Base-by-base conservation (phyloP, 495 filamentous ascomycete genomes). In the Staphylotrichum tortipilum region DNA sequence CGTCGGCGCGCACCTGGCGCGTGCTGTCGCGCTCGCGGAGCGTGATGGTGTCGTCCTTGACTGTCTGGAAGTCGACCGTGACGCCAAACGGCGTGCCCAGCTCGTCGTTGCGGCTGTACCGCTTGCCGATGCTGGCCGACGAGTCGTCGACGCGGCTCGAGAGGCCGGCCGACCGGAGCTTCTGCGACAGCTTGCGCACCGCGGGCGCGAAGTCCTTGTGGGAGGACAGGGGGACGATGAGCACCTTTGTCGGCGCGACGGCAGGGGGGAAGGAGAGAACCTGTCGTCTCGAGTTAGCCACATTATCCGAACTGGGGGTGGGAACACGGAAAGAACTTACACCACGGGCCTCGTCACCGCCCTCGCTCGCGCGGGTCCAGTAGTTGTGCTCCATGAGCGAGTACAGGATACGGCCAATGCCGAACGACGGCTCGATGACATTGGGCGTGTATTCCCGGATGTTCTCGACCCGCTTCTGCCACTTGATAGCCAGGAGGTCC, bases 371-470 rank as follows among this genome's bases (percentile, higher is more conserved):
- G 36, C 85, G 75, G 33, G 76, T 79, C 86, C 85, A 91, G 74
- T 85, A 89, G 55, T 74, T 75, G 64, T 91, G 86, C 69, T 91
- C 86, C 45, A 88, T 79, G 57, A 89, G 66, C 54, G 79, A 79
- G 71, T 88, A 89, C 41, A 90, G 63, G 31, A 89, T 88, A 42
- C 86, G 77, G 41, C 86, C 86, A 55, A 91, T 87, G 68, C 86
- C 85, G 59, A 91, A 91, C 8, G 86, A 89, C 1, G 86, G 86
- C 68, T 91, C 85, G 49, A 91, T 89, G 23, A 91, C 84, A 55
- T 88, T 89, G 23, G 86, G 86, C 1, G 80, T 88, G 69, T 84
- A 89, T 62, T 89, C 85, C 51, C 86, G 74, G 49, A 78, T 69
- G 59, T 86, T 78, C 65, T 86, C 83, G 18, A 80, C 70, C 21